Percentiles rank a stretch among this genome's conserved stretches.
Conservation (phyloP, 2,329 filamentous ascomycete species). For the Pyricularia sp. region DNA sequence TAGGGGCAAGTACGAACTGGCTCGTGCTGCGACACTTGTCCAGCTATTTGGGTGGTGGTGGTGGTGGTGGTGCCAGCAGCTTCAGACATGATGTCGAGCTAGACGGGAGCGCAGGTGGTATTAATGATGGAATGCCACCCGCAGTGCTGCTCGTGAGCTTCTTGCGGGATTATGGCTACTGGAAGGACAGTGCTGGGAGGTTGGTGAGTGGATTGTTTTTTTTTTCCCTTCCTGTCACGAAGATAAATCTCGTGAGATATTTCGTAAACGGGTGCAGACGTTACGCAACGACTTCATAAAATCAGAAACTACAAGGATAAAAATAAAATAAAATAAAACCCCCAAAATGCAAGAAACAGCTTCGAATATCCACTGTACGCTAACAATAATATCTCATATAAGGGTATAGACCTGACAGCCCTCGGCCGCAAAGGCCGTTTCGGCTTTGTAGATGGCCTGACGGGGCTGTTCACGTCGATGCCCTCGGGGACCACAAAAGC, state of each 20-base stretch:
- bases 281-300: not conserved
- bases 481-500: slow-evolving; percentile 1
- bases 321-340: not conserved
- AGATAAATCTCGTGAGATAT: not conserved
- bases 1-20: slow-evolving; percentile 54
- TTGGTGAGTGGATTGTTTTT: slow-evolving; percentile 34
- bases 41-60: slow-evolving; percentile 2
- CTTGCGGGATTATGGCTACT: slow-evolving; percentile 65
- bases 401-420: slow-evolving; percentile 60
- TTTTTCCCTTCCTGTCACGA: not conserved
- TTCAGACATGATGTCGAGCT: slow-evolving; percentile 1
- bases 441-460: slow-evolving; percentile 63
- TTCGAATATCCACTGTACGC: not conserved
- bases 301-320: too few relatives aligned
- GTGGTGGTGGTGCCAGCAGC: not conserved
- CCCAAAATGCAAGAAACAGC: not conserved
- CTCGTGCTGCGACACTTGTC: slow-evolving; percentile 43
- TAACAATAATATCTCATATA: not conserved
- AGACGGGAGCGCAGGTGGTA: slow-evolving; percentile 15
- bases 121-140: slow-evolving; percentile 16
- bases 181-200: slow-evolving; percentile 57
- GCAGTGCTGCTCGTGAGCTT: slow-evolving; percentile 72
- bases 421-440: slow-evolving; percentile 46
- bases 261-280: not conserved
- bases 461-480: slow-evolving; percentile 39